Evolutionary conservation across 2,329 filamentous ascomycete species (phyloP), one percentile per base, ranked within the genome.

Genomic region (Aspergillus hortae): DNA sequence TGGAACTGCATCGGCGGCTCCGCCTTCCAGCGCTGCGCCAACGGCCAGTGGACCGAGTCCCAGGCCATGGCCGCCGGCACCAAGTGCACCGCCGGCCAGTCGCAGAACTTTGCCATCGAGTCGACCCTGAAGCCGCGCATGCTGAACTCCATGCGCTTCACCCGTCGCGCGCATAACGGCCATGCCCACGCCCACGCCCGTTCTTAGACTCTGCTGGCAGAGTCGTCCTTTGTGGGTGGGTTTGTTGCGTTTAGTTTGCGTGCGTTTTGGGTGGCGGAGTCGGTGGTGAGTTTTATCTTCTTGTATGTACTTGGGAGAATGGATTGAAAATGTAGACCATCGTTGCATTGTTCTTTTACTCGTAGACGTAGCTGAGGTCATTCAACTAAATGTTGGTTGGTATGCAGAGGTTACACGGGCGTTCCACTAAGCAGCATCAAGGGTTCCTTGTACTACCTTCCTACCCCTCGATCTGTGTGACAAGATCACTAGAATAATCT

Each of bases 21-120:
- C 21, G 73, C 76, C 46, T 86, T 83, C 75, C 83, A 86, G 69
- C 81, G 82, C 51, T 86, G 83, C 59, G 82, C 81, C n/a, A 79
- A 75, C 12, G 83, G 83, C 5, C 59, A 67, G 49, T 86, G 83
- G 83, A 77, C 78, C 15, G 62, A 59, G 5, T 55, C 73, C 36
- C 73, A 79, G 53, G 60, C 68, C 33, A 76, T 85, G 75, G 77
- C 82, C 1, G 57, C 72, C 1, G 83, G 83, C 35, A 84, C 80
- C 12, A 68, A 69, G 25, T 86, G 83, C 67, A 71, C 54, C 6
- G 57, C 67, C 15, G 77, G 77, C 23, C 55, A 63, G 49, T 61
- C 58, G 30, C 42, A 47, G 1, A 55, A 65, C 1, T 57, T 74
- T 25, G 49, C 56, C 9, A 54, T 70, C 38, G 30, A n/a, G n/a